Conservation (phyloP, 192 early-diverging fungal species). For the Coemansia sp. region DNA sequence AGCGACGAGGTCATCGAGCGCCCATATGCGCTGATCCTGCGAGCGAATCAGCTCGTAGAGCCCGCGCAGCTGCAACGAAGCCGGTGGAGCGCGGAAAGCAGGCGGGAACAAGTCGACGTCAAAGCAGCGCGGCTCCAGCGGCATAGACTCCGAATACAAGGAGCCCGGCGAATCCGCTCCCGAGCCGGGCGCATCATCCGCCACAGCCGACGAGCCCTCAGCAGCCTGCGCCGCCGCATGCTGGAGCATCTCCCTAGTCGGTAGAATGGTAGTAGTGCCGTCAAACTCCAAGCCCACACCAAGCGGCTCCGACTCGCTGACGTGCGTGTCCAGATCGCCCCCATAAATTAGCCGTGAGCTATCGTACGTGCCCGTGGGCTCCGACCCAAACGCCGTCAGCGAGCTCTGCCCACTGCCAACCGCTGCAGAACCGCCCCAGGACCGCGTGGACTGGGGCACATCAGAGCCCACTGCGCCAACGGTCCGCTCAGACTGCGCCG, state of each 20-base stretch:
- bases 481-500: slow-evolving; percentile 16
- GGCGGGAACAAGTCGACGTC: slow-evolving; percentile 27
- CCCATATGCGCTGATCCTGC: slow-evolving; percentile 34
- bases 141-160: neutral
- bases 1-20: slow-evolving; percentile 23
- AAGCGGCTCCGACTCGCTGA: slow-evolving; percentile 12
- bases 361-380: slow-evolving; percentile 36
- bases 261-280: slow-evolving; percentile 45
- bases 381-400: slow-evolving; percentile 18
- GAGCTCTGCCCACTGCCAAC: neutral
- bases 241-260: slow-evolving; percentile 51
- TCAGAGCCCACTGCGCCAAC: neutral
- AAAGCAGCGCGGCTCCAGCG: slow-evolving; percentile 11
- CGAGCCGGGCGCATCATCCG: slow-evolving; percentile 3
- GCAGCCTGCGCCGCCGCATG: slow-evolving; percentile 30
- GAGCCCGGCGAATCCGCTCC: slow-evolving; percentile 1
- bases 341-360: slow-evolving; percentile 4
- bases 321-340: slow-evolving; percentile 6
- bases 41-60: slow-evolving; percentile 23
- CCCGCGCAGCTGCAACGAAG: slow-evolving; percentile 23
- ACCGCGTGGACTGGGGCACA: slow-evolving; percentile 5
- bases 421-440: slow-evolving; percentile 8
- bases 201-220: slow-evolving; percentile 8
- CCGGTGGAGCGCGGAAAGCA: slow-evolving; percentile 27
- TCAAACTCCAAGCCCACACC: slow-evolving; percentile 24